Evolutionary conservation across 1,284 basidiomycete genomes (phyloP), one percentile per base, ranked within the genome.

Genomic region (Tranzscheliella williamsii): DNA sequence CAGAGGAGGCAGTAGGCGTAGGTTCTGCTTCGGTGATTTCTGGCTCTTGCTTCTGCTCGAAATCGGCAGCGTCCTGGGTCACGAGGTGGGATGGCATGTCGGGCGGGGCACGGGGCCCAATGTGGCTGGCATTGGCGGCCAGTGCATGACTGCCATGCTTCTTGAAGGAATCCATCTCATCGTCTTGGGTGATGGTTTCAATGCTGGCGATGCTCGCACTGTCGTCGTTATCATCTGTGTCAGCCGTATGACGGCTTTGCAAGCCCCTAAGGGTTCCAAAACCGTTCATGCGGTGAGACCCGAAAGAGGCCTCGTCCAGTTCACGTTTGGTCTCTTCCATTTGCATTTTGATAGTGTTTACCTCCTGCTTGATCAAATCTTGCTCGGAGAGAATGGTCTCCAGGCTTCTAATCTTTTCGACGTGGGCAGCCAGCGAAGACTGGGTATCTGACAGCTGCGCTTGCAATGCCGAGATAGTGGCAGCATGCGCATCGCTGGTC

Each of bases 371-470:
- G 75, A 97, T 85, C 8, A 81, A 81, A 50, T 95, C 91, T 69
- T 96, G 91, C 77, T 96, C 91, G 21, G 78, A 78, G 0, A 89
- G 83, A 36, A 95, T 83, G 30, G 82, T 83, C 71, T 96, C 92
- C 24, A 97, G 82, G 13, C 85, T 83, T 33, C 86, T 85, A 52
- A 95, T 87, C 79, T 91, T 90, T 54, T 92, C 90, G 27, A 91
- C 84, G 70, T 96, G 90, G 13, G 80, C 82, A 1, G 87, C 83
- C 15, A 97, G 83, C 1, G 87, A 87, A 1, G 83, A 79, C 70
- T 95, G 92, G 0, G 93, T 95, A 42, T 92, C 89, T 38, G 84
- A 84, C 13, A 98, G 83, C 76, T 96, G 90, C 3, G 82, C 78
- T 73, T 95, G 91, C 4, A 98, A 84, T 18, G 83, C 81, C 64